Conservation (phyloP, 768 basidiomycete genomes). For the Lactifluus piperatus region DNA sequence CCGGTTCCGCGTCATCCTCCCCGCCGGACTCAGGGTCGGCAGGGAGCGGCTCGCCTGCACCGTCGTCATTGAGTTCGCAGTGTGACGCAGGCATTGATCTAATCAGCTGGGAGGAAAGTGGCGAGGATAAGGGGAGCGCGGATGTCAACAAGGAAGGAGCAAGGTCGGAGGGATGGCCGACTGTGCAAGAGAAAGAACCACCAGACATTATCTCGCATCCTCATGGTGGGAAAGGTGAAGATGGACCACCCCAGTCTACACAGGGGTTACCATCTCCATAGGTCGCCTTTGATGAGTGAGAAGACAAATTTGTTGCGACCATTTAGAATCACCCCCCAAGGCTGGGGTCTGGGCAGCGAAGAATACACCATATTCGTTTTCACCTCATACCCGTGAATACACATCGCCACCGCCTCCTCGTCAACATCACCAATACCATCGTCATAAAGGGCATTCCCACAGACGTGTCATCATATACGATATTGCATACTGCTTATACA, state of each 20-base stretch:
- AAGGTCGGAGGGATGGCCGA: background rate
- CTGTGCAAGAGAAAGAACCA: background rate
- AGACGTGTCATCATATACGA: background rate
- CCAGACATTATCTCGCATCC: background rate
- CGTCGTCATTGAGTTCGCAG: constrained; percentile 47
- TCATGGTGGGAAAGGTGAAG: background rate
- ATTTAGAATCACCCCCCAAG: background rate
- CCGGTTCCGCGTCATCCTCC: constrained; percentile 20
- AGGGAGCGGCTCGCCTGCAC: constrained; percentile 46
- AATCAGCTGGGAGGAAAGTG: constrained; percentile 9
- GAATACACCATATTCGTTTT: background rate
- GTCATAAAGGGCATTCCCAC: background rate
- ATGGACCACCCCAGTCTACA: background rate
- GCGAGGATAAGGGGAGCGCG: constrained; percentile 22
- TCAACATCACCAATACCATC: background rate
- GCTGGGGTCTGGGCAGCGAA: background rate
- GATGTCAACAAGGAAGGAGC: background rate
- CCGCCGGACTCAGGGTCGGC: constrained; percentile 31
- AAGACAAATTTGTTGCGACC: background rate
- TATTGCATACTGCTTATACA: background rate
- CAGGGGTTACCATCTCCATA: background rate
- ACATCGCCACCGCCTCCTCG: background rate
- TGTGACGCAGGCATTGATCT: constrained; percentile 23
- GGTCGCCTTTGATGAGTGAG: background rate
- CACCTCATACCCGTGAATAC: background rate